Percentiles rank a stretch among this genome's conserved stretches.
These are phyloP conservation scores for Taphrina pruni DNA, from an alignment of 1,139 yeast species.

Conservation along the genomic window DNA sequence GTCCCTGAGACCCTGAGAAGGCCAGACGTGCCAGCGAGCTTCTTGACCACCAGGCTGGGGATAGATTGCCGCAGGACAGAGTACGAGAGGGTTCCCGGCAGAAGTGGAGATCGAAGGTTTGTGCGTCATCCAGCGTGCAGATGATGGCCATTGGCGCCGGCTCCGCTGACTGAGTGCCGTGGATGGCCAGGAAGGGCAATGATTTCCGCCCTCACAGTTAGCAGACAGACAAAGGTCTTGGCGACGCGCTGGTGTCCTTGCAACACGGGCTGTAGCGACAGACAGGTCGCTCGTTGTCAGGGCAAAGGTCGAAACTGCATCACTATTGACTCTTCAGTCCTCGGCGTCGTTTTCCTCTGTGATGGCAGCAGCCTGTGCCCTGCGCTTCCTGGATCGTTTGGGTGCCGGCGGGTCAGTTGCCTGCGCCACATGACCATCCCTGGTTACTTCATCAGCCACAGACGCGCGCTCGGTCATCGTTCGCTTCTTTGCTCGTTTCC, in stretches of 20 bases:
- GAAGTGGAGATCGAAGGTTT: constrained; percentile 16
- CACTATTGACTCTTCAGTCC: background rate
- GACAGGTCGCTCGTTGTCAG: too few relatives aligned
- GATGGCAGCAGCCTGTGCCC: background rate
- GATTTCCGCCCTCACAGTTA: background rate
- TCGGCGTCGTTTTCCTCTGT: background rate
- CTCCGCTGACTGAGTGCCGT: background rate
- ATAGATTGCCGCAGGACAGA: background rate
- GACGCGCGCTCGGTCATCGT: background rate
- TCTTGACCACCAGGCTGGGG: too few relatives aligned
- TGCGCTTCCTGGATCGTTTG: constrained; percentile 13
- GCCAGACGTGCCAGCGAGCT: constrained; percentile 1
- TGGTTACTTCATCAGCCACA: constrained; percentile 20
- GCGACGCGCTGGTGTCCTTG: too few relatives aligned
- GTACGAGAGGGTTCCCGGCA: background rate
- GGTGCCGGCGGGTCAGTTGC: background rate
- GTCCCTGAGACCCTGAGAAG: background rate
- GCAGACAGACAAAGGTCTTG: too few relatives aligned
- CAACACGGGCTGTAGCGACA: too few relatives aligned
- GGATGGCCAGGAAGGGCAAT: background rate
- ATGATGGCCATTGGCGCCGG: background rate
- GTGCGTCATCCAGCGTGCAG: constrained; percentile 12
- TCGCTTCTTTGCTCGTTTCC: constrained; percentile 14
- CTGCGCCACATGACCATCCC: constrained; percentile 14
- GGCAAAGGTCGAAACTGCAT: too few relatives aligned